Evolutionary conservation across 108 stramenopile species (phyloP), one percentile per base, ranked within the genome.

Genomic region (Cylindrotheca fusiformis): DNA sequence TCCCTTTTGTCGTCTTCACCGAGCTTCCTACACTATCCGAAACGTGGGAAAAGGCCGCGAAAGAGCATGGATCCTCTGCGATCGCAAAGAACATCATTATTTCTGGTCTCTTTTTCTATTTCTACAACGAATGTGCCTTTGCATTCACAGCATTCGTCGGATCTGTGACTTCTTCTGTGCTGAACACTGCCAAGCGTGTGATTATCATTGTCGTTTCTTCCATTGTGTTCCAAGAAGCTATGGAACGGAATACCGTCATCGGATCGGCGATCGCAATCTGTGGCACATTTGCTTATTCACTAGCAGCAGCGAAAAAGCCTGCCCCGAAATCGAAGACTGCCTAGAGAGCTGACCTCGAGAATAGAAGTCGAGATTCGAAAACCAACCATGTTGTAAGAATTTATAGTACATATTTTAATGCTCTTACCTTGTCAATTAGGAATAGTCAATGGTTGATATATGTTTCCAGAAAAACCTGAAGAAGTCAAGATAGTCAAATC

Each of bases 91-190:
- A 92, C 75, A 85, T 92, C 52, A 58, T 84, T 30, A 52, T 88
- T 24, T 85, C 83, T 41, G 97, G 95, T 49, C 85, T 97, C 55
- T 94, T 91, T 80, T 97, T 93, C 66, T 97, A 97, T 83, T 72
- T 95, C 55, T 97, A 97, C 91, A 97, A 97, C 46, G 96, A 97
- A 66, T 91, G 14, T 33, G 96, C 96, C 57, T 96, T 94, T 74
- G 84, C 94, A 25, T 95, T 95, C 65, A 88, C 94, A 49, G 75
- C 86, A 58, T 64, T 76, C 33, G 95, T 96, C 27, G 87, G 89
- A 58, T 82, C 91, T 32, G 87, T 93, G 53, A 92, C 90, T 20
- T 85, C 83, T 6, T 90, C 92, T 22, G 92, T 94, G 12, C 69
- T 87, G 60, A 94, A 94, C 79, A 94, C 92, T 33, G 92, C 88